Evolutionary conservation across 2,329 filamentous ascomycete genomes (phyloP), one percentile per base, ranked within the genome.

Genomic region (Penicillium olsonii): DNA sequence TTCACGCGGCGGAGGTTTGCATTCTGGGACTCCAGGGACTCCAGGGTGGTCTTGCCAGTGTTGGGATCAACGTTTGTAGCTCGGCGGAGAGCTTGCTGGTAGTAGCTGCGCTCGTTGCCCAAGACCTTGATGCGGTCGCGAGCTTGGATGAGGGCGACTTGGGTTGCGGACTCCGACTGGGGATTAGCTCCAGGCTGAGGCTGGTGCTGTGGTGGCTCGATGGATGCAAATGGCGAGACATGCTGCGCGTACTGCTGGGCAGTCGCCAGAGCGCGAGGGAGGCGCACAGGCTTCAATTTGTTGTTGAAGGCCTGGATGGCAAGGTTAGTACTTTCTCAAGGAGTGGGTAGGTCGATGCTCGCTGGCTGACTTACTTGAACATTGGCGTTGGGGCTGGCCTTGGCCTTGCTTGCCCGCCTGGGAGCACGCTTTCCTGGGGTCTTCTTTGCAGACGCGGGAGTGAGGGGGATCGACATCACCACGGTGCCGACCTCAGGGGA

Each of bases 41-140:
- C 50, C 5, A 53, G 44, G 17, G 53, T 60, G 10, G 56, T 52
- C 47, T 67, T 68, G 2, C 67, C 66, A 2, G 68, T 66, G 19
- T 41, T 42, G 0, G 56, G 52, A 26, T 72, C 66, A 35, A 64
- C 24, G 1, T 27, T 43, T 3, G 54, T 61, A 48, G 61, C 63
- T 35, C 61, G 52, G 7, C 52, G 42, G 38, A 64, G 60, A 5
- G 48, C 56, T n/a, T 55, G 60, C 22, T 57, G 62, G 37, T 65
- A 64, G 37, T 60, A 62, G 38, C 66, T 59, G 2, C 67, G 64
- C 33, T 71, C 66, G 5, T 51, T 50, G 3, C 52, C 59, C n/a
- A 68, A 48, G 6, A 54, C 49, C 19, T 59, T 26, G 14, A 45
- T 42, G 2, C 45, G 39, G 1, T 22, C 3, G 18, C 27, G 27